Evolutionary conservation across 331 rosid genomes (phyloP), one percentile per base, ranked within the genome.

Genomic region (Acacia pycnantha): DNA sequence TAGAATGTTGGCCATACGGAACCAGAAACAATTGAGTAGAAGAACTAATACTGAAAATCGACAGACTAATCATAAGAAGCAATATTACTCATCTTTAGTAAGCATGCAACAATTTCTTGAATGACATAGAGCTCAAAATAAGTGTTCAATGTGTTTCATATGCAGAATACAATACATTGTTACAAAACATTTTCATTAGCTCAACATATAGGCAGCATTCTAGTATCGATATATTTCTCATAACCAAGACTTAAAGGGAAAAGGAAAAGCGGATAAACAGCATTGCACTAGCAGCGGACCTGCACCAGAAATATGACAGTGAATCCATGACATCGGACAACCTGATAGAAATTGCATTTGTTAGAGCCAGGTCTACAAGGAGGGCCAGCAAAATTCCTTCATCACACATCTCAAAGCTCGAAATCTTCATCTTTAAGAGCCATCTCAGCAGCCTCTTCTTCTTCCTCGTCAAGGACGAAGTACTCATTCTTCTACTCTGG

Each of bases 391-490:
- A 44, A 51, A 77, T 74, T 61, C 47, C 62, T 47, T 65, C 35
- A 61, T 26, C 47, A 51, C 84, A 74, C 69, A 73, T 21, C 75
- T 94, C 88, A 95, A 81, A 95, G 97, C 90, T 95, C 97, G 37
- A 95, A 95, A 77, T 93, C 97, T 77, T 95, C 98, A 15, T 93
- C 94, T 87, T 80, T 90, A 22, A 95, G 97, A 27, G 97, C 98
- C 83, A 83, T 69, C 84, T 94, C 97, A 0, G 98, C 97, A 0
- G 97, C 97, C 86, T 94, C 98, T 79, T 94, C 97, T 46, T 94
- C 98, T 84, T 93, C 97, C 69, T 90, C 97, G 15, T 94, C 98
- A 6, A 94, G 90, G 73, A 84, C 86, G 21, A 92, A 86, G 89
- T 94, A 94, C 83, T 92, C 92, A 31, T 94, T 94, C 82, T 47